Evolutionary conservation across 108 stramenopile species (phyloP), one percentile per base, ranked within the genome.

Genomic region (Parmales sp.): DNA sequence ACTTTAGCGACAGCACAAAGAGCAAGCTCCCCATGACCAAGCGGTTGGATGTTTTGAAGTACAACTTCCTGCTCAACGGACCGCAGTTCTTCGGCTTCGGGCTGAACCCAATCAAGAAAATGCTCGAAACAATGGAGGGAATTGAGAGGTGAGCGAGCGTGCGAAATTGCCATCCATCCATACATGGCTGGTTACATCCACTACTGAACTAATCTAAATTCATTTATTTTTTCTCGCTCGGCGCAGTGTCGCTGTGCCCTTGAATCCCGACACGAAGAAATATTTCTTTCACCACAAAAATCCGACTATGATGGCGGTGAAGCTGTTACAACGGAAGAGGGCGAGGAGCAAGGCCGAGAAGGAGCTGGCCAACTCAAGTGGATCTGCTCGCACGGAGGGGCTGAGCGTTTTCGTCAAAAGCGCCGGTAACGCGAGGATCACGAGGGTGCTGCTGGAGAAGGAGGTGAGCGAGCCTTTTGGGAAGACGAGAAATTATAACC

Each of bases 51-150:
- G 41, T 43, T 43, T 11, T 11, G 41, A 43, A 43, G 41, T 16
- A 43, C 11, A 43, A 16, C 11, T 43, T 43, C 54, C 31, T 28
- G 54, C 26, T 60, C n/a, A 60, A 29, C 26, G 3, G 13, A 16
- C 3, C n/a, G 22, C 72, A 82, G 71, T 88, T 88, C 45, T 88
- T 88, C 74, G 87, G 87, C 39, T 88, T 81, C 68, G 87, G 87
- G 1, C n/a, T 79, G 31, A 71, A 80, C 39, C 29, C 23, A n/a
- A 64, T 85, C 43, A 82, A 84, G 11, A 72, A 66, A 60, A 65
- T 68, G 7, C 51, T 87, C 39, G 87, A 88, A 60, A 51, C 37
- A 9, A 43, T 49, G 41, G 70, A 73, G 22, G 78, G 77, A 0
- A 64, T 74, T 19, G 83, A 83, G 49, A 80, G n/a, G n/a, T n/a